phyloP scores from a whole-genome alignment of 306 rosid species.

The Rosa chinensis region DNA sequence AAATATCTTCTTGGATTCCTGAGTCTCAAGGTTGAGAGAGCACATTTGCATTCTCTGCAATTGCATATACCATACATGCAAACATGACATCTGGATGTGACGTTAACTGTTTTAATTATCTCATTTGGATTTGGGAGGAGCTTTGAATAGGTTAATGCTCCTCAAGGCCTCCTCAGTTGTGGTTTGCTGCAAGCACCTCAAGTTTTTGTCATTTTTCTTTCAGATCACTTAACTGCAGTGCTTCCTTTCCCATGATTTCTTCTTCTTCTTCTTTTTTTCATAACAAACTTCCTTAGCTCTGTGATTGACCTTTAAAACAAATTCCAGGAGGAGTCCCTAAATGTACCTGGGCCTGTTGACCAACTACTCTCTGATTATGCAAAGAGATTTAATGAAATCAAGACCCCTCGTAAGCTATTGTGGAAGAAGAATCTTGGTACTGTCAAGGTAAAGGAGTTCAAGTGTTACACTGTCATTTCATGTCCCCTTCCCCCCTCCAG shows the following conservation, averaged over 20 bases:
- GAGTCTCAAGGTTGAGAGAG: neutral
- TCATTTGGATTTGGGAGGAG: neutral
- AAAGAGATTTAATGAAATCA: conserved; percentile 84
- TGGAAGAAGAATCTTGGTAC: conserved; percentile 95
- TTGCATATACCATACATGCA: neutral
- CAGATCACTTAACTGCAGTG: neutral
- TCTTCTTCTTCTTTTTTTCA: neutral
- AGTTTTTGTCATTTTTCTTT: neutral
- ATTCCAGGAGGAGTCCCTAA: conserved; percentile 80
- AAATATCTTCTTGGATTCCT: neutral
- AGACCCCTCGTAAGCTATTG: conserved; percentile 90
- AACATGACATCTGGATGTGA: conserved; percentile 7
- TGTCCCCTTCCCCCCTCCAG: neutral
- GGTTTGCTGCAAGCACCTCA: neutral
- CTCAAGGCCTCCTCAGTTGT: neutral
- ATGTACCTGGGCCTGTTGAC: conserved; percentile 68
- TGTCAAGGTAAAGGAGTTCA: conserved; percentile 66
- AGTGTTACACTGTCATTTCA: neutral
- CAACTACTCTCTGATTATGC: conserved; percentile 82
- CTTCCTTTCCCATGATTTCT: neutral
- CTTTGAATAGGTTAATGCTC: neutral
- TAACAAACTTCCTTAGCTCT: conserved; percentile 9
- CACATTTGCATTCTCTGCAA: neutral
- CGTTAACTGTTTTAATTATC: neutral
- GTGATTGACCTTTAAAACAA: conserved; percentile 27